Percentiles rank a stretch among this genome's conserved stretches.
Conservation (phyloP, 192 early-diverging fungal genomes). For the Chytriomyces confervae region DNA sequence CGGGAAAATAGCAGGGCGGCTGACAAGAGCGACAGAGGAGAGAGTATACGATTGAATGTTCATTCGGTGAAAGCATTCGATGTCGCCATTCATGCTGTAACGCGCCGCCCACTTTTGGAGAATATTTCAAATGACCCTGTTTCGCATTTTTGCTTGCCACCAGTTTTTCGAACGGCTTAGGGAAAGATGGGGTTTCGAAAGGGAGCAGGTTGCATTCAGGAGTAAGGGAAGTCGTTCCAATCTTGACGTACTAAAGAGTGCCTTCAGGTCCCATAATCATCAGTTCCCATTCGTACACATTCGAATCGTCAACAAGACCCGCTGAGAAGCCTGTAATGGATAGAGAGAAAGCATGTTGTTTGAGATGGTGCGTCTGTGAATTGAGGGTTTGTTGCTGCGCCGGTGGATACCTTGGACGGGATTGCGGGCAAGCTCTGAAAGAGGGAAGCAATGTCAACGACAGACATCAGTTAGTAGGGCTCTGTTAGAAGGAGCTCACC, state of each 20-base stretch:
- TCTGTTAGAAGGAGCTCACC: constrained; percentile 18
- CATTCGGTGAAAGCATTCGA: no score
- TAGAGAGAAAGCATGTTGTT: constrained; percentile 16
- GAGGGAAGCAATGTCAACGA: not conserved
- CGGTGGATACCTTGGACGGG: constrained; percentile 60
- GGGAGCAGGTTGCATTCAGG: not conserved
- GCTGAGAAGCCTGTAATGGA: constrained; percentile 74
- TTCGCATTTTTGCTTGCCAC: not conserved
- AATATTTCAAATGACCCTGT: not conserved
- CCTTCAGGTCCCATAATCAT: constrained; percentile 89
- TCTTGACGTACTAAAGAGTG: constrained; percentile 75
- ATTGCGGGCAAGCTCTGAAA: constrained; percentile 73
- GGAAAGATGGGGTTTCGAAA: not conserved
- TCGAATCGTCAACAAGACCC: constrained; percentile 82
- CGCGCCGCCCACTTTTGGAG: not conserved
- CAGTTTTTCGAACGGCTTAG: not conserved
- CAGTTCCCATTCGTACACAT: constrained; percentile 89
- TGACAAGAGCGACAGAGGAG: not conserved
- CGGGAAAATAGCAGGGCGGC: not conserved
- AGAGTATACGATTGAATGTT: no score
- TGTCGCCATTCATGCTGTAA: not conserved
- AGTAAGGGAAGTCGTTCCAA: not conserved
- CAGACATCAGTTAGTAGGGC: not conserved
- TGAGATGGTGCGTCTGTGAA: not conserved
- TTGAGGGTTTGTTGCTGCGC: not conserved